A percentile compares a stretch with the other conserved stretches of the same genome.
Conservation (phyloP, 495 filamentous ascomycete genomes). For the Trichocladium uniseriatum region DNA sequence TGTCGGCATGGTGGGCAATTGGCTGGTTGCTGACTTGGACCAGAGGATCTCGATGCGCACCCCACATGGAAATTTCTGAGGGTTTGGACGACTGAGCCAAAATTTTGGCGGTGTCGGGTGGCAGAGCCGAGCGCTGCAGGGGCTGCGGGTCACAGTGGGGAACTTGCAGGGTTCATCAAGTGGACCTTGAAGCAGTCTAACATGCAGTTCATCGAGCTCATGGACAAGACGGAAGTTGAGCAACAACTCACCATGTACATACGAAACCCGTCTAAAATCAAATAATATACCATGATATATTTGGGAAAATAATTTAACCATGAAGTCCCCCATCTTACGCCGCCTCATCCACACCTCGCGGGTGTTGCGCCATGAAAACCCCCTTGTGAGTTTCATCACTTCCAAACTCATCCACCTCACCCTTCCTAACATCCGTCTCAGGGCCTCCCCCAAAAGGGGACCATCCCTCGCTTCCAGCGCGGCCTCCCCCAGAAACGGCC, state of each 20-base stretch:
- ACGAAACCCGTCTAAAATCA: neutral
- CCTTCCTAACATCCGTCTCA: slow-evolving; percentile 25
- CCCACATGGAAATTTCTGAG: slow-evolving; percentile 23
- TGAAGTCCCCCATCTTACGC: slow-evolving; percentile 39
- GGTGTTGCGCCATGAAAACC: slow-evolving; percentile 77
- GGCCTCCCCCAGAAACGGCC: slow-evolving; percentile 71
- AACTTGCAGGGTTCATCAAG: too few relatives aligned
- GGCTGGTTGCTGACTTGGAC: neutral
- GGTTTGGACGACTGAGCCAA: slow-evolving; percentile 16
- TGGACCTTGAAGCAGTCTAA: neutral
- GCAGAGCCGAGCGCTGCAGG: slow-evolving; percentile 33
- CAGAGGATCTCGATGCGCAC: slow-evolving; percentile 4
- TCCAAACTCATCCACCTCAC: slow-evolving; percentile 9
- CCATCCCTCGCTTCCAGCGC: slow-evolving; percentile 71
- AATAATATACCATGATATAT: too few relatives aligned
- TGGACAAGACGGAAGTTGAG: neutral
- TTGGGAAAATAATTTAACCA: slow-evolving; percentile 15
- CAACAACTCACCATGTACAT: neutral
- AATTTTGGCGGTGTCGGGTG: slow-evolving; percentile 39
- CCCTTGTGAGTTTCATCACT: slow-evolving; percentile 55
- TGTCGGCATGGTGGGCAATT: slow-evolving; percentile 23
- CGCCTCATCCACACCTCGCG: slow-evolving; percentile 57
- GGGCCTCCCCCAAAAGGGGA: slow-evolving; percentile 75
- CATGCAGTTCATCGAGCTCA: too few relatives aligned
- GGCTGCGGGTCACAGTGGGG: neutral